Evolutionary conservation across 352 stramenopile species (phyloP).

Genomic region (Blastocystis sp.): DNA sequence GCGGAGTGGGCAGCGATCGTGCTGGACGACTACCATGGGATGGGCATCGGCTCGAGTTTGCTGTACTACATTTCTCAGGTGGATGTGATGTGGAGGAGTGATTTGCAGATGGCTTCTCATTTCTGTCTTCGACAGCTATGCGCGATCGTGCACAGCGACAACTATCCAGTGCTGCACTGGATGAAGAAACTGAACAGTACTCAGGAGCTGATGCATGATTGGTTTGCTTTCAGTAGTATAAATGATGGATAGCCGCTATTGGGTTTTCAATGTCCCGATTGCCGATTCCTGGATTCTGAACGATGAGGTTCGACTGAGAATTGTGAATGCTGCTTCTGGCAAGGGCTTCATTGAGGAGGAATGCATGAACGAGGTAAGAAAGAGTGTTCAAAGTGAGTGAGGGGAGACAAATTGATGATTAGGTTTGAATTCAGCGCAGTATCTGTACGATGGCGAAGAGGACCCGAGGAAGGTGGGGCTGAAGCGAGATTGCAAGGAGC

Average conservation of each 20-base stretch:
- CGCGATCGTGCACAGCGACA: conserved; percentile 59
- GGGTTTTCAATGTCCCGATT: conserved; percentile 47
- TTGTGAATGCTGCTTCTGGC: conserved; percentile 5
- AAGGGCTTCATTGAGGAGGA: conserved; percentile 16
- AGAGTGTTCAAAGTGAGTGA: conserved; percentile 8
- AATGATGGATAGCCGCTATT: conserved; percentile 61
- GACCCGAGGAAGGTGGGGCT: not conserved
- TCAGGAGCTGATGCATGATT: conserved; percentile 32
- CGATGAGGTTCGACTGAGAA: not conserved
- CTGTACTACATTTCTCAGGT: conserved; percentile 48
- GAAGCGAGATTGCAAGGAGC: not conserved
- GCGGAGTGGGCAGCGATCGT: conserved; percentile 69
- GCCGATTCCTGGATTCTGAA: conserved; percentile 10
- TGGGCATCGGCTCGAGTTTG: conserved; percentile 58
- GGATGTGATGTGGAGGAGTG: not conserved
- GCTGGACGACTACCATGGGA: conserved; percentile 40
- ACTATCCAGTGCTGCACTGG: conserved; percentile 65
- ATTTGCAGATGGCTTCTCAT: conserved; percentile 39
- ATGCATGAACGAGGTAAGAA: conserved; percentile 32
- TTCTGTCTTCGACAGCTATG: conserved; percentile 36
- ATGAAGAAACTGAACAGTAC: conserved; percentile 64
- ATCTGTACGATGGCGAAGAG: not conserved
- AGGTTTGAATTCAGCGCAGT: conserved; percentile 1
- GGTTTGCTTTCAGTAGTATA: not conserved
- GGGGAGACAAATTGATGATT: not conserved